Evolutionary conservation across 2,329 filamentous ascomycete species (phyloP).

Genomic region (Ceratocystis smalleyi): DNA sequence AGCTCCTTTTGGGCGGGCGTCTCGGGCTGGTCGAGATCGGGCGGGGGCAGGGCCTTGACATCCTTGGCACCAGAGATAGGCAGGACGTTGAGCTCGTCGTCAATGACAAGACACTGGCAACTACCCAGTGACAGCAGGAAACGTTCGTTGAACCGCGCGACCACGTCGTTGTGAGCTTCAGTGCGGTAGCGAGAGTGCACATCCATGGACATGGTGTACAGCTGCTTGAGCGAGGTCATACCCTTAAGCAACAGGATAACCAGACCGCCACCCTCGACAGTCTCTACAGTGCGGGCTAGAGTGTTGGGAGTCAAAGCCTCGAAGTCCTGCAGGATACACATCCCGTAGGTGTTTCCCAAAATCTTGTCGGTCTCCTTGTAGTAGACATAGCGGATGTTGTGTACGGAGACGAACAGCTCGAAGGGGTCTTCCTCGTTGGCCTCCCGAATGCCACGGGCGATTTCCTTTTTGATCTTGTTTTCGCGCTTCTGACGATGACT

Average conservation of each 20-base stretch:
- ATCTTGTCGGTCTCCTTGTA: conserved; percentile 99
- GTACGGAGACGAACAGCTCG: conserved; percentile 88
- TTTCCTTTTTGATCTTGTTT: conserved; percentile 94
- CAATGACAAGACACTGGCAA: conserved; percentile 89
- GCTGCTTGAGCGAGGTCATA: conserved; percentile 91
- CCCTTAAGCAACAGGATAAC: conserved; percentile 85
- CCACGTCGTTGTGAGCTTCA: conserved; percentile 88
- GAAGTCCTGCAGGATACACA: conserved; percentile 97
- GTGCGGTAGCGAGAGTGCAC: conserved; percentile 92
- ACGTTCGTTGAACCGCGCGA: conserved; percentile 91
- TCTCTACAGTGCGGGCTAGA: conserved; percentile 86
- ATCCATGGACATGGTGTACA: conserved; percentile 96
- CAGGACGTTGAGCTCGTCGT: conserved; percentile 93
- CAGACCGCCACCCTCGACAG: conserved; percentile 87
- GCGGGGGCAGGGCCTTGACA: conserved; percentile 66
- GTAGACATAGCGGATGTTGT: conserved; percentile 97
- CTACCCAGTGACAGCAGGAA: conserved; percentile 92
- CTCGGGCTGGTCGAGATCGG: conserved; percentile 56
- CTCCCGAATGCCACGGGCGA: conserved; percentile 86
- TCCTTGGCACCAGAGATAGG: conserved; percentile 92
- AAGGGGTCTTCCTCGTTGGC: conserved; percentile 88
- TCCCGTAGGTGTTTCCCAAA: conserved; percentile 90
- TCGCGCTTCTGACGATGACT: conserved; percentile 96
- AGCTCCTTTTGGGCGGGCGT: conserved; percentile 61
- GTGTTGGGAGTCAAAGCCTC: conserved; percentile 96